Evolutionary conservation across 352 stramenopile genomes (phyloP), one percentile per base, ranked within the genome.

Genomic region (Hyaloperonospora brassicae): DNA sequence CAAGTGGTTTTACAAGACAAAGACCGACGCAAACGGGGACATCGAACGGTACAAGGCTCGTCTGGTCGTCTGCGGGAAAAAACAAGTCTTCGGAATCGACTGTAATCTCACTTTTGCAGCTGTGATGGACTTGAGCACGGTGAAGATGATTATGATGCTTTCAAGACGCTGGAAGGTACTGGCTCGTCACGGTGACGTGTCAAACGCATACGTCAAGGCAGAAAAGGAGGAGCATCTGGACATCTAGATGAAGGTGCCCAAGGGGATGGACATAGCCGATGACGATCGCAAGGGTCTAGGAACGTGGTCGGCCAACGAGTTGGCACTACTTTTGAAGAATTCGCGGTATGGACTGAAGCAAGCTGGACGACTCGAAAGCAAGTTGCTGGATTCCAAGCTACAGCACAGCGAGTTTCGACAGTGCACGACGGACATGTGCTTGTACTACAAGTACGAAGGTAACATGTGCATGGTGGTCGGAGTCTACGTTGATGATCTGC

Each of bases 401-500:
- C 3, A 57, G 6, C 17, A 54, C 17, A 6, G 25, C 55, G 0
- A 49, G 59, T 1, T 73, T 67, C 34, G 43, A 22, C 52, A 55
- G 22, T 63, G 57, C 27, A 45, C 55, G 1, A 60, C 61, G 2
- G 64, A 77, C 47, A 41, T 57, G 34, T 76, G 64, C 43, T 13
- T 73, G 1, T 69, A 62, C 38, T 66, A 48, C 39, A 55, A 50
- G 24, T 11, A 4, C 0, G 10, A 17, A n/a, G 17, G 1, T 5
- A 46, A 1, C 7, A 50, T 0, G 35, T 47, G 31, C 21, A 41
- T 9, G 6, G 41, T 52, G 5, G 55, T 64, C 0, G 65, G 63
- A 4, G 48, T 61, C 2, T 72, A 73, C 52, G 59, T 62, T 1
- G 49, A 63, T 11, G 50, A 53, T 1, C 55, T 61, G 36, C 47